Base-by-base conservation (phyloP, 495 filamentous ascomycete species). In the Copromyces sp. region DNA sequence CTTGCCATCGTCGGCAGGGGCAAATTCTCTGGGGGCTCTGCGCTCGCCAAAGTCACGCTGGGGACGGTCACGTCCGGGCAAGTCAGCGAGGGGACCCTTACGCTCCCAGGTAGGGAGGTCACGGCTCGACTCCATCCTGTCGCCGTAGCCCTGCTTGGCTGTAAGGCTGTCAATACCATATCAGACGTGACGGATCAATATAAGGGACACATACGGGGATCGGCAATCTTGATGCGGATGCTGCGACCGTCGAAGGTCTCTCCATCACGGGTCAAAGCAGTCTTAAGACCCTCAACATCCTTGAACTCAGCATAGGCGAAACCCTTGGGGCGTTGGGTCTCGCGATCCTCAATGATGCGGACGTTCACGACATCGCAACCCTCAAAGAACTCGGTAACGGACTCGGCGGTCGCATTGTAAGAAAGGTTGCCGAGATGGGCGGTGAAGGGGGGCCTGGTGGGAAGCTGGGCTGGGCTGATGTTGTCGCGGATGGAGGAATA, bases 241-340 rank as follows among this genome's bases (percentile, higher is more conserved):
- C 89, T 91, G 68, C 95, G 88, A 53, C 94, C 95, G 81, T 94
- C 90, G 78, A 99, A 93, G 72, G 88, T 88, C 35, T 87, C 84
- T 68, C 92, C 92, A 74, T 91, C 92, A 71, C 94, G 87, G 47
- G 93, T 92, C 69, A 99, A 85, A 38, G 96, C 96, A 76, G 93
- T 91, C 85, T 97, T 94, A 77, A 99, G 84, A 59, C 96, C 95
- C 70, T 97, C 94, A 20, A 94, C 85, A 47, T 90, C 91, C 72
- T 86, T 90, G 78, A 98, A 99, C 78, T 98, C 96, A 69, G 96
- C 94, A 82, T 99, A 99, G 59, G 94, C 95, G 78, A 99, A 99
- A 47, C 95, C 95, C 86, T 99, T 99, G 68, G 95, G 95, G 77
- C 92, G 92, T 74, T 90, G 88, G 75, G 94, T 92, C 81, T 96